Evolutionary conservation across 2,329 filamentous ascomycete genomes (phyloP), one percentile per base, ranked within the genome.

Genomic region (Hypoxylon sp.): DNA sequence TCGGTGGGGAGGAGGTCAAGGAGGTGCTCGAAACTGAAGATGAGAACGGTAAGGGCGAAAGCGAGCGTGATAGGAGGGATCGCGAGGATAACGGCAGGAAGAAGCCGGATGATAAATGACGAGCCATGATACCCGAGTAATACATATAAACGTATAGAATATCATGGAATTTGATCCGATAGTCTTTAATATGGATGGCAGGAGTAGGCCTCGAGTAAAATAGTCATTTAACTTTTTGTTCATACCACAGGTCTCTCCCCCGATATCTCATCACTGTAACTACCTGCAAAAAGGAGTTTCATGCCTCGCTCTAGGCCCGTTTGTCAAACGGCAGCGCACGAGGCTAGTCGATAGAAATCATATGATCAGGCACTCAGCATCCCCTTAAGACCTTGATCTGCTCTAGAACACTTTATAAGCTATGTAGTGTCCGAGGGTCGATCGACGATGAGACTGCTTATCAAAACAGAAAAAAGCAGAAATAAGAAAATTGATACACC

Each of bases 1-100:
- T 95, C 53, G 88, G 87, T 11, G 86, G 86, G n/a, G 87, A 90
- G 71, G 85, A 91, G 30, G 84, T 89, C 0, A 84, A 83, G 76
- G 80, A 87, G 70, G 83, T 83, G 14, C 75, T 89, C 30, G 85
- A 87, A 65, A 79, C 84, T 64, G 85, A 88, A 73, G 78, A 81
- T 67, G 79, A 79, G 59, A 77, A 72, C 9, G 75, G 79, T n/a
- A 73, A 77, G 1, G 76, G 79, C 2, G 77, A 81, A 1, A 78
- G 80, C 0, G 79, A 82, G 0, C 77, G 78, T 5, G 78, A 78
- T 1, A 74, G 79, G 4, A 75, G 79, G 0, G 73, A 78, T 5
- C 72, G 77, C 22, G 77, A 79, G 48, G 71, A 77, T 20, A 73
- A 75, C 18, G 24, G 26, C 9, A 65, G 62, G 11, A 75, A 78